Percentiles rank a stretch among this genome's conserved stretches.
These are phyloP conservation scores for Pogostemon cablin DNA, from an alignment of 257 asterid species.

Conservation along the genomic window DNA sequence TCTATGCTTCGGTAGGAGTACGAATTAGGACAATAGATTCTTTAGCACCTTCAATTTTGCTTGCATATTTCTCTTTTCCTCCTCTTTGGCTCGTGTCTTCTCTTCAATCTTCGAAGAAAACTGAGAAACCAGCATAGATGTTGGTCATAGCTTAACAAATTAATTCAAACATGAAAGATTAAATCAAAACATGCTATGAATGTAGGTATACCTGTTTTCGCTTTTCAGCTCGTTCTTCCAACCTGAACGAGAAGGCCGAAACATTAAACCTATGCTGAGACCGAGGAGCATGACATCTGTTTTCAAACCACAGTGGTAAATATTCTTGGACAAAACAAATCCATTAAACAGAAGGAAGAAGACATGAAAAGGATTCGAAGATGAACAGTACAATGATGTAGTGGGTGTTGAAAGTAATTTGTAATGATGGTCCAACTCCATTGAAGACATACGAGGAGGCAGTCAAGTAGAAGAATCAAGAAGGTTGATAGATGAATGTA, in stretches of 20 bases:
- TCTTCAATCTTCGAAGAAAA: slow-evolving; percentile 86
- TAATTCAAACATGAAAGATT: background rate
- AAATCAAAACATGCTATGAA: background rate
- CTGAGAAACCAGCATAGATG: slow-evolving; percentile 37
- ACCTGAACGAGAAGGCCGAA: slow-evolving; percentile 64
- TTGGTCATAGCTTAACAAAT: background rate
- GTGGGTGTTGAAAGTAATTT: slow-evolving; percentile 35
- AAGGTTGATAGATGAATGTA: too few relatives aligned
- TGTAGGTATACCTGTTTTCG: slow-evolving; percentile 62
- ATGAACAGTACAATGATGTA: slow-evolving; percentile 89
- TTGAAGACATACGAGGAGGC: too few relatives aligned
- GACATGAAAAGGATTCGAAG: background rate
- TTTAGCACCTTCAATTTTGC: slow-evolving; percentile 73
- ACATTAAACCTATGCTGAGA: slow-evolving; percentile 40
- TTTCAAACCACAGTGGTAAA: slow-evolving; percentile 25
- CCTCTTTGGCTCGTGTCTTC: slow-evolving; percentile 81
- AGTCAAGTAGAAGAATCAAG: too few relatives aligned
- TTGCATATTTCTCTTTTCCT: slow-evolving; percentile 62
- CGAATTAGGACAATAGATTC: background rate
- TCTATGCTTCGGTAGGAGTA: too few relatives aligned
- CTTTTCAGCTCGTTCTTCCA: slow-evolving; percentile 82
- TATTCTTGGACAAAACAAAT: slow-evolving; percentile 9
- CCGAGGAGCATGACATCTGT: slow-evolving; percentile 54
- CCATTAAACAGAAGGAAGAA: background rate
- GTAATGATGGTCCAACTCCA: too few relatives aligned